Conservation (phyloP, 768 basidiomycete genomes). For the Boletus sp. region DNA sequence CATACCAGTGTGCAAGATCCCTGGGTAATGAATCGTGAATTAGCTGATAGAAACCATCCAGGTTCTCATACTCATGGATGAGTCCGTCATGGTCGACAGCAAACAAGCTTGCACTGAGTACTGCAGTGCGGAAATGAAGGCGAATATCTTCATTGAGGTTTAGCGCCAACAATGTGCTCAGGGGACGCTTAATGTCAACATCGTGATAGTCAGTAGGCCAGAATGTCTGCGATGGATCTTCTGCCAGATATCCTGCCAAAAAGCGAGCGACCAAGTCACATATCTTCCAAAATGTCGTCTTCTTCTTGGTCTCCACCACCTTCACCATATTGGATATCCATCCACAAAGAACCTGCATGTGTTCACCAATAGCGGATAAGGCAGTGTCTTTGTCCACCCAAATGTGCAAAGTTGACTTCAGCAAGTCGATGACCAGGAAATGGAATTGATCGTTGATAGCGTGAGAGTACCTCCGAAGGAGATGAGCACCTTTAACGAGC, state of each 20-base stretch:
- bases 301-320: constrained; percentile 33
- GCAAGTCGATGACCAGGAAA: constrained; percentile 53
- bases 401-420: constrained; percentile 60
- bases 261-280: constrained; percentile 66
- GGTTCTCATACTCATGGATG: constrained; percentile 24
- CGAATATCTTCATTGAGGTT: constrained; percentile 75
- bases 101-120: constrained; percentile 58
- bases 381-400: constrained; percentile 46
- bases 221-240: constrained; percentile 51
- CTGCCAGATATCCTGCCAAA: constrained; percentile 58
- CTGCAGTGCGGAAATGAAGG: constrained; percentile 76
- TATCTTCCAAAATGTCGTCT: constrained; percentile 61
- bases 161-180: constrained; percentile 49
- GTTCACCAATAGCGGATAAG: constrained; percentile 38
- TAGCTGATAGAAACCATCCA: constrained; percentile 41
- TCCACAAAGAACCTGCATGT: constrained; percentile 47
- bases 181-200: constrained; percentile 36
- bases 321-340: constrained; percentile 52
- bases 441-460: constrained; percentile 53
- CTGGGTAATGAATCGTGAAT: constrained; percentile 46
- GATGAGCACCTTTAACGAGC: constrained; percentile 49
- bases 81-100: constrained; percentile 36
- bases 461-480: constrained; percentile 56
- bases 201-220: constrained; percentile 42
- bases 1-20: constrained; percentile 53